Conservation (phyloP, 2,329 filamentous ascomycete species). For the Colletotrichum tanaceti region DNA sequence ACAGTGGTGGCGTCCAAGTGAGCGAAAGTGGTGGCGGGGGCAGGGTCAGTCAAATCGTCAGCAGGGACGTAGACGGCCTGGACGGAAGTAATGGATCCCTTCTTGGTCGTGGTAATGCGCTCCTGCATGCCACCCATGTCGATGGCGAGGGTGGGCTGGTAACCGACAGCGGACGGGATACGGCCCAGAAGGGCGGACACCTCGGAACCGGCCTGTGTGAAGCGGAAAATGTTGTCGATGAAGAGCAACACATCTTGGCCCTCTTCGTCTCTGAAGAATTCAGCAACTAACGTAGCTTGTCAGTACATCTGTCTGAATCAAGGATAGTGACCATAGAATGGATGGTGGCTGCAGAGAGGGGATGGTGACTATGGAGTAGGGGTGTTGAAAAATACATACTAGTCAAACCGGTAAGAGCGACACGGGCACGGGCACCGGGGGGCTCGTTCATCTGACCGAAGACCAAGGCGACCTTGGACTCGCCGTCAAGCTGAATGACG, state of each 20-base stretch:
- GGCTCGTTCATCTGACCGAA: conserved; percentile 99
- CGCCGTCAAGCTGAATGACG: conserved; percentile 98
- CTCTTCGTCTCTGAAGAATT: too few relatives aligned
- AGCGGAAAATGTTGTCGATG: conserved; percentile 99
- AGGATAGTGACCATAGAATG: too few relatives aligned
- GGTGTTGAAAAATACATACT: neutral
- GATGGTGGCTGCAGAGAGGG: too few relatives aligned
- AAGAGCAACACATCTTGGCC: conserved; percentile 98
- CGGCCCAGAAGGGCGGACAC: conserved; percentile 99
- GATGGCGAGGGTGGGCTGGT: conserved; percentile 97
- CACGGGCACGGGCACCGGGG: conserved; percentile 99
- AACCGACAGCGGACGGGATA: conserved; percentile 99
- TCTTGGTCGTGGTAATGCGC: conserved; percentile 99
- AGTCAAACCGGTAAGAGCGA: conserved; percentile 85
- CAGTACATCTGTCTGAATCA: neutral
- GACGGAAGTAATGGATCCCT: conserved; percentile 99
- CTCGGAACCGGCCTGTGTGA: conserved; percentile 99
- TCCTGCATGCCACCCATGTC: conserved; percentile 99
- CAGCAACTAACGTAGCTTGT: too few relatives aligned
- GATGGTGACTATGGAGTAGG: too few relatives aligned
- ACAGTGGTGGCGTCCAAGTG: conserved; percentile 99
- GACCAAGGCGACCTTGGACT: conserved; percentile 98
- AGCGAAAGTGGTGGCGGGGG: conserved; percentile 98
- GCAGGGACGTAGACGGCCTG: conserved; percentile 99
- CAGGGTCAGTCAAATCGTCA: conserved; percentile 99